Evolutionary conservation across 768 basidiomycete genomes (phyloP).

Genomic region (Lentinula guzmanii): DNA sequence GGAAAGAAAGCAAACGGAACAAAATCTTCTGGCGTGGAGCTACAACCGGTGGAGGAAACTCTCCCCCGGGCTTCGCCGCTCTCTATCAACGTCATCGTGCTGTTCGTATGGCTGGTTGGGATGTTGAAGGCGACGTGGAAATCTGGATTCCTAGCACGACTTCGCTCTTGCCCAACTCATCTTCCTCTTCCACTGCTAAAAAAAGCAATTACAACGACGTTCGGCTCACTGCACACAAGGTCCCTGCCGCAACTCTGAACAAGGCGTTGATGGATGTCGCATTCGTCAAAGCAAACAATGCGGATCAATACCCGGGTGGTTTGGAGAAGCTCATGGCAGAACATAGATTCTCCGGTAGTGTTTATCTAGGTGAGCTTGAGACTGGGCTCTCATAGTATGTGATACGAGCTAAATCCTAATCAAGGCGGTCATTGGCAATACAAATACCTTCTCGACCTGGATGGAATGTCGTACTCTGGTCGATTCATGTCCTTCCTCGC

Average conservation of each 20-base stretch:
- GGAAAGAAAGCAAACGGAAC: background rate
- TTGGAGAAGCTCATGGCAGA: constrained; percentile 53
- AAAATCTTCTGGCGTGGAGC: constrained; percentile 91
- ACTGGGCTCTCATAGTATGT: too few species aligned
- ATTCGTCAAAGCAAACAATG: constrained; percentile 54
- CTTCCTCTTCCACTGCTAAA: background rate
- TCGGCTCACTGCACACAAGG: background rate
- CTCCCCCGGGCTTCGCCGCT: constrained; percentile 75
- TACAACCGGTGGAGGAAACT: constrained; percentile 90
- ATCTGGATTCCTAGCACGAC: constrained; percentile 24
- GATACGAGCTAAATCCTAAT: background rate
- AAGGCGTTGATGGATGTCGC: constrained; percentile 65
- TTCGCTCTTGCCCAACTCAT: background rate
- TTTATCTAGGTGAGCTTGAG: constrained; percentile 51
- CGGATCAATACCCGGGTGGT: constrained; percentile 71
- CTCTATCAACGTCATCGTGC: constrained; percentile 91
- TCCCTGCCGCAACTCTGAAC: constrained; percentile 47
- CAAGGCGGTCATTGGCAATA: constrained; percentile 57
- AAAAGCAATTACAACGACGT: background rate
- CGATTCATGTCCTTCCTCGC: constrained; percentile 58
- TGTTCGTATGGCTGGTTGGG: constrained; percentile 58
- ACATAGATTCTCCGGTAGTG: constrained; percentile 69
- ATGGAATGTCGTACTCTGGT: constrained; percentile 74
- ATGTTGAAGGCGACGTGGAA: constrained; percentile 17
- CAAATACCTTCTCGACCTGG: constrained; percentile 64